Evolutionary conservation across 768 basidiomycete genomes (phyloP), one percentile per base, ranked within the genome.

Genomic region (Tricholoma saponaceum): DNA sequence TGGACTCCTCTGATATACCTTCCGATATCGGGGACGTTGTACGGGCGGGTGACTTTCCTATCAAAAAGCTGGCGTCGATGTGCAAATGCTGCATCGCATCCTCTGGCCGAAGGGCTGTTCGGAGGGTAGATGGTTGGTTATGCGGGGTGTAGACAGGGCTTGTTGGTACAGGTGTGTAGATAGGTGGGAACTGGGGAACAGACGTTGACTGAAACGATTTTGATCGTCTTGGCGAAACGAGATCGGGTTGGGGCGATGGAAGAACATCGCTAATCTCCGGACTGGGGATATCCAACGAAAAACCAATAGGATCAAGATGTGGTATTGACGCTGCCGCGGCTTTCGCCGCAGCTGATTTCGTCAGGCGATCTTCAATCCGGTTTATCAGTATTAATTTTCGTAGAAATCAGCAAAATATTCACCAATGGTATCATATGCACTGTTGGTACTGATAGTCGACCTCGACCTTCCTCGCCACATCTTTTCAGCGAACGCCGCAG

Each of bases 401-500:
- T 46, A 41, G 8, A n/a, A 37, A n/a, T 18, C 10, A 26, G n/a
- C 6, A 30, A 14, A 9, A n/a, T 8, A 18, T 79, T 43, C 55
- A 83, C 83, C 76, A 63, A 74, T 70, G 49, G 72, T 69, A 30
- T 74, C 74, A 28, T 70, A 61, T 22, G 70, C 59, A 60, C 58
- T 64, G 43, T 54, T 60, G 9, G 67, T 70, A 67, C 83, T 84
- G 30, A 72, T 73, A 57, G 70, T 78, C 18, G 83, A 84, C 63
- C 75, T 83, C 35, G 83, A 83, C 63, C 84, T 75, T 28, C 72
- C 73, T 37, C 85, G 69, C 68, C 79, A 86, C 60, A 87, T 76
- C 67, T 80, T 84, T 56, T 81, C 85, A 20, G 85, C 82, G 67
- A 87, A 83, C 16, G 84, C 82, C 18, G 77, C 74, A 3, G 85